Base-by-base conservation (phyloP, 1,284 basidiomycete genomes). In the Ustilago curta region DNA sequence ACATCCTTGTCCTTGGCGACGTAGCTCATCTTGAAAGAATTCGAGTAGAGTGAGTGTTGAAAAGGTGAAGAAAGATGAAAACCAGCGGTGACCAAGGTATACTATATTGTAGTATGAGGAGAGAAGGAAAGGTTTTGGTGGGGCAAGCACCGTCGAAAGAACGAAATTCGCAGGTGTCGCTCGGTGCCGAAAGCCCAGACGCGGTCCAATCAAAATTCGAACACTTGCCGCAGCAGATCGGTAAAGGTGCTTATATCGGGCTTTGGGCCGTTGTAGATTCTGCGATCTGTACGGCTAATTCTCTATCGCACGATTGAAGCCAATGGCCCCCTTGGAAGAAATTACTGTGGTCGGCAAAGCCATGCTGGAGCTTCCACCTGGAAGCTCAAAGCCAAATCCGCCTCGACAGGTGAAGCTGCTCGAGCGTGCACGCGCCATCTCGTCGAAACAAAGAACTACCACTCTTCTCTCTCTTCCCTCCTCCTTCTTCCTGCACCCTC, bases 1-100 rank as follows among this genome's bases (percentile, higher is more conserved):
- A 83, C 83, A 87, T 98, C 95, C 88, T 98, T 95, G 88, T 95
- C 88, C 91, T 96, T 97, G 90, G 95, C 94, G 93, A 97, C 95
- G 93, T 95, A 94, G 92, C 92, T 94, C 95, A 97, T 97, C 89
- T 88, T 93, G 82, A 73, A 47, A 54, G 88, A 89, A 14, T 31
- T 9, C 23, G 2, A 25, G n/a, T 49, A 37, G 49, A 32, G 45
- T 29, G 56, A n/a, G 16, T 50, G 51, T 52, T 25, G 43, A 14
- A 29, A 54, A 89, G 89, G 90, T 16, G 35, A n/a, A 25, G n/a
- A 90, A 63, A 50, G 67, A 78, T 79, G 82, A 85, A 81, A 83
- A 78, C 74, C 87, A 86, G 86, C 83, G 86, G 87, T 87, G 87
- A 88, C 87, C 86, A 79, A 81, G 78, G 69, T 64, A 74, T 68